A percentile compares a stretch with the other conserved stretches of the same genome.
phyloP scores from a whole-genome alignment of 306 rosid species.

The Quercus gilva region DNA sequence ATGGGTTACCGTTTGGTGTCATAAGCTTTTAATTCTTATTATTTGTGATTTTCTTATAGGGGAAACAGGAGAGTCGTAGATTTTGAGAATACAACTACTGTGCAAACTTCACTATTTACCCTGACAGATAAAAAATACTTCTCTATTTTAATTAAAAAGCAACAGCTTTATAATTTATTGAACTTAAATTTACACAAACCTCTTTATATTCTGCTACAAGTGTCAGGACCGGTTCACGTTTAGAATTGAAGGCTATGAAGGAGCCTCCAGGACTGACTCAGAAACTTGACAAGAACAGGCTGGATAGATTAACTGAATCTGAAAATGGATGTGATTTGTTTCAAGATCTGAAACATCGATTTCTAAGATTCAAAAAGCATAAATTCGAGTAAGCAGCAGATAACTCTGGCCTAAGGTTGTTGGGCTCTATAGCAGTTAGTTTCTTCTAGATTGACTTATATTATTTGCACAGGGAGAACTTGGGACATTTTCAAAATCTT shows the following conservation, averaged over 20 bases:
- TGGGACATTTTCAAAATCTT: conserved; percentile 68
- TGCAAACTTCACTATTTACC: conserved; percentile 31
- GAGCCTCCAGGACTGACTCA: conserved; percentile 49
- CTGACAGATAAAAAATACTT: conserved; percentile 29
- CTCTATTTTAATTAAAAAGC: conserved; percentile 2
- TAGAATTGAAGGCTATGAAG: conserved; percentile 57
- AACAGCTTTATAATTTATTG: conserved; percentile 15
- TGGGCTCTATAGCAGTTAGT: neutral
- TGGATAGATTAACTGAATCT: conserved; percentile 35
- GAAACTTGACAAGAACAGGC: conserved; percentile 41
- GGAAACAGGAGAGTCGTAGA: neutral
- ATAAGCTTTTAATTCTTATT: no score
- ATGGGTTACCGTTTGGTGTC: no score
- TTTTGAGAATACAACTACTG: conserved; percentile 27
- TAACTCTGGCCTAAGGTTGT: conserved; percentile 13
- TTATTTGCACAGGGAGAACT: conserved; percentile 50
- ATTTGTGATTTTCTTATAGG: no score
- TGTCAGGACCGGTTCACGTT: conserved; percentile 45
- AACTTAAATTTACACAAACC: neutral
- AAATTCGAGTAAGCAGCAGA: conserved; percentile 59
- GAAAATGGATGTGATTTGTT: conserved; percentile 49
- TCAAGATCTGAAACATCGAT: conserved; percentile 63
- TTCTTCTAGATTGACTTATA: conserved; percentile 23
- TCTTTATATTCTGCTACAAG: neutral
- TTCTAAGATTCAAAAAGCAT: conserved; percentile 66